Conservation (phyloP, 257 asterid species). For the Marsdenia floribunda region DNA sequence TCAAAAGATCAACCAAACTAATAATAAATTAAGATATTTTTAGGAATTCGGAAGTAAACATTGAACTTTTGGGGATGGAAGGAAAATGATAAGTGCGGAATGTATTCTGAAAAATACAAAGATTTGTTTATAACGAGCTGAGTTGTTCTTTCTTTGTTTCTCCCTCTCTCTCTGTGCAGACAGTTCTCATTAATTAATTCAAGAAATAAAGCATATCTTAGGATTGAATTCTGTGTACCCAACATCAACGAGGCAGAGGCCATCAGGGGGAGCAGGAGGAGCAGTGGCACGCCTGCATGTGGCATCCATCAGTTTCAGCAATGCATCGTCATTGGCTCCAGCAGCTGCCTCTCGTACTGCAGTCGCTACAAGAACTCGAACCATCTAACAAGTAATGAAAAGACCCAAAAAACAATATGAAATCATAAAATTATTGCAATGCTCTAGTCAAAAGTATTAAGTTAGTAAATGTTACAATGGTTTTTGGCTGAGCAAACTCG, state of each 20-base stretch:
- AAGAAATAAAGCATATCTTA: constrained; percentile 52
- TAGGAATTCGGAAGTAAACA: too few relatives aligned
- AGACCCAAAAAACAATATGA: not conserved
- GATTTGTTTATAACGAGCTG: too few relatives aligned
- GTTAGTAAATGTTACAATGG: not conserved
- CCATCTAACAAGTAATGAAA: constrained; percentile 54
- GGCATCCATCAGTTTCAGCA: constrained; percentile 84
- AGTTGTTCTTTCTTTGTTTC: not conserved
- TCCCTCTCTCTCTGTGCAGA: not conserved
- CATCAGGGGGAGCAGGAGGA: constrained; percentile 95
- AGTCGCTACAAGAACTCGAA: constrained; percentile 94
- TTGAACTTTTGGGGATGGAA: too few relatives aligned
- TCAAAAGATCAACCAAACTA: too few relatives aligned
- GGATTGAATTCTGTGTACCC: constrained; percentile 69
- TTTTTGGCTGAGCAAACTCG: not conserved
- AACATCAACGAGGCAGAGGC: constrained; percentile 89
- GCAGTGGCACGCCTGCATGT: constrained; percentile 96
- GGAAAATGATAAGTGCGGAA: too few relatives aligned
- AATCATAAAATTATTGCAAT: not conserved
- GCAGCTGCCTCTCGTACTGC: constrained; percentile 94
- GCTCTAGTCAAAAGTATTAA: not conserved
- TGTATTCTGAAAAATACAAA: too few relatives aligned
- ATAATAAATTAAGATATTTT: too few relatives aligned
- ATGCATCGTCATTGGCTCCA: constrained; percentile 73
- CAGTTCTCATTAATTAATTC: constrained; percentile 9